Percentiles rank a stretch among this genome's conserved stretches.
Evolutionary conservation across 768 basidiomycete species (phyloP).

Genomic region (Russula foetens): DNA sequence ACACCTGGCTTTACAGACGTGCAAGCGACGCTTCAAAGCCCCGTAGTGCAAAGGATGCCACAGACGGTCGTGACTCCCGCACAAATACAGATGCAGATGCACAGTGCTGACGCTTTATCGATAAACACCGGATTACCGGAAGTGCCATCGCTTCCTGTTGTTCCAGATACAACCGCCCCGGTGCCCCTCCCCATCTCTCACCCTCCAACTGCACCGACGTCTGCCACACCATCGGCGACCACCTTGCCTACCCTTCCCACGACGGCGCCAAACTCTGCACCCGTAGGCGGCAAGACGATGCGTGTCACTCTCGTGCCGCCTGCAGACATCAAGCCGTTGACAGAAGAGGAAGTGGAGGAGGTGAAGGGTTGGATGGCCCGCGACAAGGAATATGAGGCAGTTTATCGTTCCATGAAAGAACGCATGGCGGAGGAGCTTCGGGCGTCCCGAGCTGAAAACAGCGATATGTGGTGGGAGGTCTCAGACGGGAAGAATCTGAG

Average conservation of each 20-base stretch:
- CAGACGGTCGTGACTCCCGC: conserved; percentile 9
- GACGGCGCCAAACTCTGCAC: conserved; percentile 32
- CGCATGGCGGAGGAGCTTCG: conserved; percentile 45
- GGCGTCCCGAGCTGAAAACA: conserved; percentile 34
- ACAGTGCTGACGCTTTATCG: conserved; percentile 1
- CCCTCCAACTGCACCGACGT: conserved; percentile 19
- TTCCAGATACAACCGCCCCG: conserved; percentile 14
- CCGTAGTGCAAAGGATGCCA: conserved; percentile 5
- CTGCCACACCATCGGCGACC: conserved; percentile 20
- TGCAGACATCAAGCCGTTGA: conserved; percentile 41
- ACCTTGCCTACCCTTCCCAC: conserved; percentile 34
- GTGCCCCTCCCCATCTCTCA: conserved; percentile 15
- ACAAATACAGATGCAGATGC: conserved; percentile 14
- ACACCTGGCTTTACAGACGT: conserved; percentile 21
- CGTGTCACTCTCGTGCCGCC: conserved; percentile 55
- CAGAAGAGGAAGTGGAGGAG: conserved; percentile 39
- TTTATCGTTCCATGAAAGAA: conserved; percentile 41
- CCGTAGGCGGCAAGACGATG: conserved; percentile 50
- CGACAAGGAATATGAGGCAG: conserved; percentile 51
- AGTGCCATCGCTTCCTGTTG: conserved; percentile 12
- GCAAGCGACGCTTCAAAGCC: conserved; percentile 16
- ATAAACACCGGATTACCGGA: conserved; percentile 13
- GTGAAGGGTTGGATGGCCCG: conserved; percentile 56
- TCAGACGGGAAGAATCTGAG: conserved; percentile 39
- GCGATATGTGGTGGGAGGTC: conserved; percentile 58